Conservation (phyloP, 768 basidiomycete species). For the Russula olivacea region DNA sequence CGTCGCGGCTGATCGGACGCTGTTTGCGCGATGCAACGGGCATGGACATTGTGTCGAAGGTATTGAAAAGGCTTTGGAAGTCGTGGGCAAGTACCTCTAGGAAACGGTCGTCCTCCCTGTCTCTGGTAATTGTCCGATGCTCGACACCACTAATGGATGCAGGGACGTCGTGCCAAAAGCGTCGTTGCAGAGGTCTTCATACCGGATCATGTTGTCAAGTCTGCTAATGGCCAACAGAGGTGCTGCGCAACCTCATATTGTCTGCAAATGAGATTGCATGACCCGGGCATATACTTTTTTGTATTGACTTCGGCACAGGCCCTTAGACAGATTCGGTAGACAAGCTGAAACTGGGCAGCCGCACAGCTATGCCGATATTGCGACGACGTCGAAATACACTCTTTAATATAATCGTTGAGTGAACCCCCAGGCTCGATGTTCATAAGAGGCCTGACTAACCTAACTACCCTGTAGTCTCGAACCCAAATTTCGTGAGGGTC, state of each 20-base stretch:
- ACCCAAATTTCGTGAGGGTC: too few species aligned
- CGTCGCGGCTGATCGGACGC: conserved; percentile 86
- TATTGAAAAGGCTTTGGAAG: conserved; percentile 90
- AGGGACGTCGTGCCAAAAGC: conserved; percentile 90
- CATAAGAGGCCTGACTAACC: too few species aligned
- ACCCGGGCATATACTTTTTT: too few species aligned
- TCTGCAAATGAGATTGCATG: not conserved
- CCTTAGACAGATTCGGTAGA: not conserved
- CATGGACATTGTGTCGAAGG: conserved; percentile 99
- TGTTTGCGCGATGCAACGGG: conserved; percentile 98
- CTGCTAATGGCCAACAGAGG: conserved; percentile 82
- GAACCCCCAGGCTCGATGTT: not conserved
- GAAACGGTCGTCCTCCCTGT: conserved; percentile 87
- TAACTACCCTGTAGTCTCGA: not conserved
- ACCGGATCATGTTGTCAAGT: conserved; percentile 81
- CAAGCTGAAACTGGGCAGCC: too few species aligned
- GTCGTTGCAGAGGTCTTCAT: conserved; percentile 94
- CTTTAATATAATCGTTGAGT: not conserved
- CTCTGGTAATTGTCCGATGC: conserved; percentile 94
- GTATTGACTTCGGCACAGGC: too few species aligned
- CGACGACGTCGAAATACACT: too few species aligned
- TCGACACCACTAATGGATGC: conserved; percentile 97
- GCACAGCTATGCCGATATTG: too few species aligned
- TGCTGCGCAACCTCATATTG: conserved; percentile 76
- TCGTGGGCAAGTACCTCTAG: conserved; percentile 72